Conservation (phyloP, 2,329 filamentous ascomycete genomes). For the Beauveria australis region DNA sequence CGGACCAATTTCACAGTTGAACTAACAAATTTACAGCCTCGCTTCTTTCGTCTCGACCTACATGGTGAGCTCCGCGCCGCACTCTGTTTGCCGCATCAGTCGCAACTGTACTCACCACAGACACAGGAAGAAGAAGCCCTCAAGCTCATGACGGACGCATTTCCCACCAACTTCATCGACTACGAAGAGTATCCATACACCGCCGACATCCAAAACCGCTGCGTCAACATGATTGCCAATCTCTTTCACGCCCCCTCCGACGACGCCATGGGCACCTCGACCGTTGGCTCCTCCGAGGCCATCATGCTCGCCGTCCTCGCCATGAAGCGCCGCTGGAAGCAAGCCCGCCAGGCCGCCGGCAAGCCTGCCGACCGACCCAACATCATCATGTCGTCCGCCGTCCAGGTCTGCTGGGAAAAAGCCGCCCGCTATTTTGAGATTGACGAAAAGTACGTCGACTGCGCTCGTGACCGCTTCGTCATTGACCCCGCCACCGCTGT, state of each 20-base stretch:
- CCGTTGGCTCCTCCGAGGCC: slow-evolving; percentile 82
- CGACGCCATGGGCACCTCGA: slow-evolving; percentile 76
- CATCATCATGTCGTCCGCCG: slow-evolving; percentile 90
- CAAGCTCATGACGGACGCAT: slow-evolving; percentile 87
- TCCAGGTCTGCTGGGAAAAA: slow-evolving; percentile 98
- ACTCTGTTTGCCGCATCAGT: slow-evolving; percentile 1
- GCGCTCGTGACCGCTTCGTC: slow-evolving; percentile 52
- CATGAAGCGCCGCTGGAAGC: slow-evolving; percentile 94
- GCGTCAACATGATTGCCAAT: slow-evolving; percentile 81
- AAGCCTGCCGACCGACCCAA: slow-evolving; percentile 78
- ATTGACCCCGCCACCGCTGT: slow-evolving; percentile 57
- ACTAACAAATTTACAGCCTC: slow-evolving; percentile 42
- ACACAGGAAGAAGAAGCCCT: slow-evolving; percentile 85
- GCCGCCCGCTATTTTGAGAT: slow-evolving; percentile 83
- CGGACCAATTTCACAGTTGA: neutral
- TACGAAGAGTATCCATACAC: slow-evolving; percentile 79
- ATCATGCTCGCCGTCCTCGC: slow-evolving; percentile 77
- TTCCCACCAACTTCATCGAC: slow-evolving; percentile 93
- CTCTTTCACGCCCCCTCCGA: slow-evolving; percentile 74
- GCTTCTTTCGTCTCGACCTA: slow-evolving; percentile 94
- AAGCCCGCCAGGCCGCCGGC: slow-evolving; percentile 72
- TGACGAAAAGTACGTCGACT: slow-evolving; percentile 74
- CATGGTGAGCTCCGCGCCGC: slow-evolving; percentile 53
- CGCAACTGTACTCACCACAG: neutral
- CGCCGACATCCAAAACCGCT: slow-evolving; percentile 84